Evolutionary conservation across 805 yeast genomes (phyloP), one percentile per base, ranked within the genome.

Genomic region (Kregervanrija delftensis): DNA sequence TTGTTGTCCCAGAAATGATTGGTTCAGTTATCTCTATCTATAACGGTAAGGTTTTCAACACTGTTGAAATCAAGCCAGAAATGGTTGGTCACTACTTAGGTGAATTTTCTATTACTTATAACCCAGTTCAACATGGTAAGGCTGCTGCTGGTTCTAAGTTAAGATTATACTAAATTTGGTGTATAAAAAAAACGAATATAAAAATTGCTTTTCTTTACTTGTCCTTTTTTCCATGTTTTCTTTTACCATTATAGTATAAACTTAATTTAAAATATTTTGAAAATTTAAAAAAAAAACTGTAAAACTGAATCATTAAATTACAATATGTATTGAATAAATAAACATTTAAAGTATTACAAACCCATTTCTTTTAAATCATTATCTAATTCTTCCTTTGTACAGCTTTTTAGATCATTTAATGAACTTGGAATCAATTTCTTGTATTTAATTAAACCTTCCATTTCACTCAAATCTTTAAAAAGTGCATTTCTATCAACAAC

Each of bases 51-150:
- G 87, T 79, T 64, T 93, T 93, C 95, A 91, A 91, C 95, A 86
- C 83, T 66, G 96, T 93, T 73, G 99, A 93, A 76, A 78, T 93
- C 77, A 89, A 79, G 75, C 96, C 99, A 68, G 99, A 93, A 81
- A 93, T 93, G 99, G 90, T 91, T 71, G 98, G 99, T 72, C 96
- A 91, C 86, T 93, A 93, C 95, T 86, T 93, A 67, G 99, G 97
- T 79, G 99, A 93, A 81, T 93, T 93, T 88, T 91, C 99, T 68
- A 93, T 93, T 77, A 80, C 99, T 66, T 93, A 93, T 83, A 86
- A 96, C 74, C 99, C 99, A 71, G 97, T 91, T 72, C 88, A 95
- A 82, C 99, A 95, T 82, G 97, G 97, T 84, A 64, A 63, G 58
- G 58, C 66, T 48, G 56, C 67, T 50, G 55, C 60, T 48, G 68